Percentiles rank a stretch among this genome's conserved stretches.
These are phyloP conservation scores for Arthrocladium fulminans DNA, from an alignment of 2,329 filamentous ascomycete genomes.

Conservation along the genomic window DNA sequence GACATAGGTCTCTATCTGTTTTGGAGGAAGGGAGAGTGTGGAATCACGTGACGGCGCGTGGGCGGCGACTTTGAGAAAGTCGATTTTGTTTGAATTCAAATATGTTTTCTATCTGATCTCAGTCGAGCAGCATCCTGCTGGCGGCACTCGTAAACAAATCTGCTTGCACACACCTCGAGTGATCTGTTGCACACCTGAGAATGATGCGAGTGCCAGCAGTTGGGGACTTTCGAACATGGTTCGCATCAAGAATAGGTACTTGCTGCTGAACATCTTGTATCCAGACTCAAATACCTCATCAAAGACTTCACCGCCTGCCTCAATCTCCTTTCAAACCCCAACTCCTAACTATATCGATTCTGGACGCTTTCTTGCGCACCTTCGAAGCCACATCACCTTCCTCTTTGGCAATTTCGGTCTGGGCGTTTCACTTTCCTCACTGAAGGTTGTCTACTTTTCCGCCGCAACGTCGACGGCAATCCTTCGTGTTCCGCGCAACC, in stretches of 20 bases:
- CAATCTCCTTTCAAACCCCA: conserved; percentile 69
- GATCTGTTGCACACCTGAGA: no score
- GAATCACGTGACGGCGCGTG: no score
- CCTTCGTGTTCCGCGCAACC: conserved; percentile 67
- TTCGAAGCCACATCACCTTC: conserved; percentile 58
- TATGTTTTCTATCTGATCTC: no score
- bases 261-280: conserved; percentile 90
- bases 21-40: no score
- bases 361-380: conserved; percentile 43
- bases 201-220: background rate
- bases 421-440: conserved; percentile 26
- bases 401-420: conserved; percentile 86
- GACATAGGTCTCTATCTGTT: no score
- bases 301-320: conserved; percentile 41
- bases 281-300: conserved; percentile 40
- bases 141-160: no score
- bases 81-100: no score
- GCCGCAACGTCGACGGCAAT: conserved; percentile 91
- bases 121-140: no score
- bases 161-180: no score
- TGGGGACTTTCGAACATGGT: conserved; percentile 59
- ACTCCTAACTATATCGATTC: conserved; percentile 63
- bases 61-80: no score
- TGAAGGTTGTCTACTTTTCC: conserved; percentile 81
- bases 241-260: conserved; percentile 88